Base-by-base conservation (phyloP, 2,329 filamentous ascomycete species). In the Trichoderma afroharzianum region DNA sequence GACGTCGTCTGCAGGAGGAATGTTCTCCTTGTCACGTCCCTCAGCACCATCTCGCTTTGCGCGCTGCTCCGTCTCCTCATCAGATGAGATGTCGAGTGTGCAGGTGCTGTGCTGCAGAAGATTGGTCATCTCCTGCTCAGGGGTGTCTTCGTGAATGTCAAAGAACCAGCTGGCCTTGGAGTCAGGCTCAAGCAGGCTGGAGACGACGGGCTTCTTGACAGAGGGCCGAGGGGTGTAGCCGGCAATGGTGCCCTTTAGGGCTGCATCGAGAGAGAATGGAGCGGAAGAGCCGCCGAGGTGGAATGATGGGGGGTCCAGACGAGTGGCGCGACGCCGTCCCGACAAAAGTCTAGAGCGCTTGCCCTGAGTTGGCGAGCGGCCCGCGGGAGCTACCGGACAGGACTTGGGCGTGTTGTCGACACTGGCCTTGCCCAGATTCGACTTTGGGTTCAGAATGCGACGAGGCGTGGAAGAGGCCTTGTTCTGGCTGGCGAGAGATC, bases 91-190 rank as follows among this genome's bases (percentile, higher is more conserved):
- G 79, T 98, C 95, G 4, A 98, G 87, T 0, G 92, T 90, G 74
- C 92, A 91, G 8, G 95, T 95, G 70, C 92, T 92, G 83, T 98
- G 95, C 81, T 98, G 93, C 83, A 98, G 93, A 50, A 97, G 85
- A 77, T 97, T 98, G 76, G 94, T 93, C 82, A 96, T 93, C 79
- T 97, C 92, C 79, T 98, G 93, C 79, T 97, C 93, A 8, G 92
- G 89, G 0, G 93, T 94, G 81, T 99, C 95, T 79, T 97, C 93
- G 79, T 98, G 91, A 77, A 99, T 98, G 72, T 95, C 92, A 79
- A 99, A 98, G 84, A 92, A 92, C 95, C 94, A 98, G 71, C 87
- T 87, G 39, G 89, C 86, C 78, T 92, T 88, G 76, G 86, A 80
- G 68, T 87, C 84, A 26, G 84, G 78, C 72, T 84, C 83, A 55